A percentile compares a stretch with the other conserved stretches of the same genome.
phyloP scores from a whole-genome alignment of 352 stramenopile genomes.

The Globisporangium uncinulatum region DNA sequence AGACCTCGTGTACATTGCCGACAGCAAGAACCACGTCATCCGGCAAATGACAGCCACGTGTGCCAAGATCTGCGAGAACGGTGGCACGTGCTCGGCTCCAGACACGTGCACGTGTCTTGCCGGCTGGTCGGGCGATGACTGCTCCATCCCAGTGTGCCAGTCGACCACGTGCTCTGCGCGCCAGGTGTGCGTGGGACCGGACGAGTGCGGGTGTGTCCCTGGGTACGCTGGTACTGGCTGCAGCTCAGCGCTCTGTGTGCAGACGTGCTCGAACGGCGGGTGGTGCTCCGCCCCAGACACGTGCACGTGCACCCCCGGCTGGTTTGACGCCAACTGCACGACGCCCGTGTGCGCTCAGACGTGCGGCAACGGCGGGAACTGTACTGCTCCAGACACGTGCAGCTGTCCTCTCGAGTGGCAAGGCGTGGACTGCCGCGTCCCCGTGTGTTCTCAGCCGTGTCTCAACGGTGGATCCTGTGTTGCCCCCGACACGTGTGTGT shows the following conservation, averaged over 20 bases:
- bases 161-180: constrained; percentile 33
- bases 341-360: constrained; percentile 95
- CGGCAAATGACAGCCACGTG: constrained; percentile 88
- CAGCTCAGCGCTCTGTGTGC: constrained; percentile 77
- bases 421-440: constrained; percentile 89
- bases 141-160: constrained; percentile 68
- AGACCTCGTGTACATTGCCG: constrained; percentile 83
- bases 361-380: constrained; percentile 96
- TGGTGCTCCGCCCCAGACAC: constrained; percentile 90
- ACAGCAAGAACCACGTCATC: constrained; percentile 93
- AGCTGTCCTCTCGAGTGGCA: constrained; percentile 86
- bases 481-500: constrained; percentile 93
- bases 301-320: constrained; percentile 87
- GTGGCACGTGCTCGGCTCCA: constrained; percentile 76
- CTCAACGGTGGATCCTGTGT: constrained; percentile 89
- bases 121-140: constrained; percentile 91
- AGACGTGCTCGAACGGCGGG: constrained; percentile 87
- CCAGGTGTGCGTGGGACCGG: constrained; percentile 89
- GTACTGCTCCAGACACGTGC: constrained; percentile 89
- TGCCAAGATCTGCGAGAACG: constrained; percentile 94
- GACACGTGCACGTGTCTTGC: constrained; percentile 83
- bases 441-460: constrained; percentile 88
- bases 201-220: constrained; percentile 91
- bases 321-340: constrained; percentile 96
- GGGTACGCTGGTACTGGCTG: constrained; percentile 85